Evolutionary conservation across 2,329 filamentous ascomycete genomes (phyloP).

Genomic region (Cordyceps farinosa): DNA sequence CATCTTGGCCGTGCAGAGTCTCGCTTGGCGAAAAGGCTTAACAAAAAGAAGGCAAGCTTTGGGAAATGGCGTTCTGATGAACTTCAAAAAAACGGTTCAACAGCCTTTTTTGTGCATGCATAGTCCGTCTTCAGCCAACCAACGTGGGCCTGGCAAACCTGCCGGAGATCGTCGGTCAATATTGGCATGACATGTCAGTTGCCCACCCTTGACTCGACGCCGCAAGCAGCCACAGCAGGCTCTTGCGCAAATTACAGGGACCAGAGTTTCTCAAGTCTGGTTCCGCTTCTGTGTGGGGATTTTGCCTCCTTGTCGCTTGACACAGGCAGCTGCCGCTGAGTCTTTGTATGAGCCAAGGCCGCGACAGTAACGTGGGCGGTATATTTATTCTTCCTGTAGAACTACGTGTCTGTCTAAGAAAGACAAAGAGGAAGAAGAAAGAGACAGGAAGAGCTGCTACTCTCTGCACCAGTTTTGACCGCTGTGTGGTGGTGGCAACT

Average conservation of each 20-base stretch:
- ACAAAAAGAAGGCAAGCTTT: too few relatives aligned
- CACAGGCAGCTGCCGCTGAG: background rate
- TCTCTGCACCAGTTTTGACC: background rate
- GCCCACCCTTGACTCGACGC: background rate
- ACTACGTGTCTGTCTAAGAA: background rate
- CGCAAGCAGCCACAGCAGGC: background rate
- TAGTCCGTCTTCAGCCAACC: background rate
- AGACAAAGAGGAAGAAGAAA: background rate
- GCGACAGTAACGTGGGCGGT: too few relatives aligned
- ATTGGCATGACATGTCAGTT: background rate
- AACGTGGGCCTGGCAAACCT: background rate
- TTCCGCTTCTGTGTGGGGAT: constrained; percentile 7
- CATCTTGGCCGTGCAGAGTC: background rate
- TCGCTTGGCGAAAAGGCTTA: background rate
- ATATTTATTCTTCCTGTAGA: too few relatives aligned
- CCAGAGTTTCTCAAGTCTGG: background rate
- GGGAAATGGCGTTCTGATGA: too few relatives aligned
- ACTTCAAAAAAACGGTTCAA: too few relatives aligned
- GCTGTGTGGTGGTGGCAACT: background rate
- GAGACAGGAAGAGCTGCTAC: too few relatives aligned
- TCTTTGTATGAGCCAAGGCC: background rate
- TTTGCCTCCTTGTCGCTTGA: background rate
- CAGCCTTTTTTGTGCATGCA: background rate
- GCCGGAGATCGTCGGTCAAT: background rate
- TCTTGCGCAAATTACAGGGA: constrained; percentile 10